A percentile compares a stretch with the other conserved stretches of the same genome.
phyloP scores from a whole-genome alignment of 805 yeast species.

The Sugiyamaella qingdaonensis region DNA sequence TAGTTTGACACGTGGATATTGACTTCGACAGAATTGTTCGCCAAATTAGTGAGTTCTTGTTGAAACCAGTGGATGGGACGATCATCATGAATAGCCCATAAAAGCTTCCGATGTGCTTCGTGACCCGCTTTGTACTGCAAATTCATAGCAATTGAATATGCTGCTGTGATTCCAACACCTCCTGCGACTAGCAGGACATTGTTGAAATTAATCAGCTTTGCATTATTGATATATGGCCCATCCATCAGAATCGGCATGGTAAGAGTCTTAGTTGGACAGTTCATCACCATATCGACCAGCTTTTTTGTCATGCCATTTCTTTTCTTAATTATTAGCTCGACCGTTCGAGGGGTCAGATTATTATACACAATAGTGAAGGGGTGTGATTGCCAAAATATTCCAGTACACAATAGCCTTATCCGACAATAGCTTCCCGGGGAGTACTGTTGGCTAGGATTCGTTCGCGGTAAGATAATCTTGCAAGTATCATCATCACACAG shows the following conservation, averaged over 20 bases:
- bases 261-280: not conserved
- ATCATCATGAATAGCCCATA: constrained; percentile 60
- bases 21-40: constrained; percentile 19
- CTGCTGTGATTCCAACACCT: constrained; percentile 59
- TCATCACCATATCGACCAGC: not conserved
- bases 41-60: constrained; percentile 35
- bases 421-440: constrained; percentile 54
- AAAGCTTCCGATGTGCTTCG: constrained; percentile 21
- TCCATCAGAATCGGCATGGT: constrained; percentile 42
- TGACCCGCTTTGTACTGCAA: not conserved
- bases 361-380: constrained; percentile 49
- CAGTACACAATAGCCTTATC: constrained; percentile 38
- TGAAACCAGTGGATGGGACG: constrained; percentile 48
- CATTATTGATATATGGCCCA: constrained; percentile 56
- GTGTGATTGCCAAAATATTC: constrained; percentile 62
- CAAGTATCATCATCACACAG: constrained; percentile 18
- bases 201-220: constrained; percentile 38
- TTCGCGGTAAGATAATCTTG: constrained; percentile 12
- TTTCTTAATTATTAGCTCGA: constrained; percentile 14
- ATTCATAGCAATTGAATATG: constrained; percentile 40
- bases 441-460: too few species aligned
- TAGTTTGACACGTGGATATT: not conserved
- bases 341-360: constrained; percentile 8
- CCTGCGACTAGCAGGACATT: constrained; percentile 47
- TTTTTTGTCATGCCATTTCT: constrained; percentile 21